phyloP scores from a whole-genome alignment of 129 eudicot species.

The Ambrosia artemisiifolia region DNA sequence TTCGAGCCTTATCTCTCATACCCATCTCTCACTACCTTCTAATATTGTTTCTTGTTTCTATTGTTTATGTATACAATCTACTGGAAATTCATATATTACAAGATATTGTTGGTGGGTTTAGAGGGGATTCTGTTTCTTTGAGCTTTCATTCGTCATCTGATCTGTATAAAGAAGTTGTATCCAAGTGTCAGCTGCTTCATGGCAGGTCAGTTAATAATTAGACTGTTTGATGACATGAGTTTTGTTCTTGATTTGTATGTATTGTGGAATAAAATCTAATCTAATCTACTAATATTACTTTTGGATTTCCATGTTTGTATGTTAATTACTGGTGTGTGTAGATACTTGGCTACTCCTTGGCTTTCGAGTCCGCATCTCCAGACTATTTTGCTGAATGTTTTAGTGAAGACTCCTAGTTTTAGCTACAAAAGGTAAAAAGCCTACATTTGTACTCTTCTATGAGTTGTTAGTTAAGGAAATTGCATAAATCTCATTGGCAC shows the following conservation, averaged over 20 bases:
- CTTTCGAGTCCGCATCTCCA: conserved; percentile 95
- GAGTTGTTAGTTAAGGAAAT: no score
- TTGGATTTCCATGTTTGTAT: no score
- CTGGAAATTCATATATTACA: conserved; percentile 64
- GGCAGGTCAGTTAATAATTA: conserved; percentile 84
- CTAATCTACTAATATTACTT: no score
- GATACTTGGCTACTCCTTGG: conserved; percentile 90
- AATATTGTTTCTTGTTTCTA: conserved; percentile 11
- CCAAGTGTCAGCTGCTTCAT: conserved; percentile 79
- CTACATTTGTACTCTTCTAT: background rate
- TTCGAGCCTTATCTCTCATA: conserved; percentile 47
- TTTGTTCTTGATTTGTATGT: no score
- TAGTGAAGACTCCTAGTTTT: conserved; percentile 57
- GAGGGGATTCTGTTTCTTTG: conserved; percentile 59
- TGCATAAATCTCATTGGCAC: conserved; percentile 4
- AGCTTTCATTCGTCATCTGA: conserved; percentile 51
- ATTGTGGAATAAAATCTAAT: no score
- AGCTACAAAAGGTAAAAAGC: conserved; percentile 61
- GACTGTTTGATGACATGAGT: no score
- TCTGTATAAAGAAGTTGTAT: conserved; percentile 60
- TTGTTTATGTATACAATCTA: conserved; percentile 58
- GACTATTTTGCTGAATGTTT: conserved; percentile 58
- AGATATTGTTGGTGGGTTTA: conserved; percentile 60
- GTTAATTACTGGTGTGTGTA: conserved; percentile 42
- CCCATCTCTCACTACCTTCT: conserved; percentile 73